These are phyloP conservation scores for Colletotrichum incanum DNA, from an alignment of 2,329 filamentous ascomycete genomes.

Conservation along the genomic window DNA sequence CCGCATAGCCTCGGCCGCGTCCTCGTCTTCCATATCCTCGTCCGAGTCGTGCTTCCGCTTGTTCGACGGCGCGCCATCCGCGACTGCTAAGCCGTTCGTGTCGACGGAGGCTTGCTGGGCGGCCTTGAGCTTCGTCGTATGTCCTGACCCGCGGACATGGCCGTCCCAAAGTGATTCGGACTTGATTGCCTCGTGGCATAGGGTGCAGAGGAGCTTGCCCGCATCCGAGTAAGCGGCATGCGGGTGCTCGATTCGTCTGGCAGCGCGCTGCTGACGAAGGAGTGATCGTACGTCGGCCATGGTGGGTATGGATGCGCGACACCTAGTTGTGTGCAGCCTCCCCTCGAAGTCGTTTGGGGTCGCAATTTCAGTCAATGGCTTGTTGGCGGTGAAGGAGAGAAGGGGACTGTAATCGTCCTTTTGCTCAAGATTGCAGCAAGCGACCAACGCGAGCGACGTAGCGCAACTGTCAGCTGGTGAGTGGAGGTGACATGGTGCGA, in stretches of 20 bases:
- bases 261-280: conserved; percentile 82
- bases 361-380: conserved; percentile 29
- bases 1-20: conserved; percentile 54
- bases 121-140: conserved; percentile 47
- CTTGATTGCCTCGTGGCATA: conserved; percentile 77
- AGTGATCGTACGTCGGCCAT: conserved; percentile 89
- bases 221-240: conserved; percentile 78
- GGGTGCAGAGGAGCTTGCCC: conserved; percentile 77
- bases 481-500: conserved; percentile 33
- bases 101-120: conserved; percentile 14
- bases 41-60: conserved; percentile 50
- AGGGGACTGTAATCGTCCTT: conserved; percentile 18
- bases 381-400: conserved; percentile 15
- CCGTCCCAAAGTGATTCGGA: conserved; percentile 78
- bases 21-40: conserved; percentile 52
- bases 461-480: conserved; percentile 21
- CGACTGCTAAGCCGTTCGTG: conserved; percentile 31
- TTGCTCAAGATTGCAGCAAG: conserved; percentile 23
- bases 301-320: conserved; percentile 27
- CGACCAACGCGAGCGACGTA: conserved; percentile 24
- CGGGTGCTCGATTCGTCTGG: conserved; percentile 80
- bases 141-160: conserved; percentile 68
- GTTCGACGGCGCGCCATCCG: conserved; percentile 42
- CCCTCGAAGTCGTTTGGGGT: neutral
- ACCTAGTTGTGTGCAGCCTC: neutral